Conservation (phyloP, 495 filamentous ascomycete genomes). For the Penicillium paradoxum region DNA sequence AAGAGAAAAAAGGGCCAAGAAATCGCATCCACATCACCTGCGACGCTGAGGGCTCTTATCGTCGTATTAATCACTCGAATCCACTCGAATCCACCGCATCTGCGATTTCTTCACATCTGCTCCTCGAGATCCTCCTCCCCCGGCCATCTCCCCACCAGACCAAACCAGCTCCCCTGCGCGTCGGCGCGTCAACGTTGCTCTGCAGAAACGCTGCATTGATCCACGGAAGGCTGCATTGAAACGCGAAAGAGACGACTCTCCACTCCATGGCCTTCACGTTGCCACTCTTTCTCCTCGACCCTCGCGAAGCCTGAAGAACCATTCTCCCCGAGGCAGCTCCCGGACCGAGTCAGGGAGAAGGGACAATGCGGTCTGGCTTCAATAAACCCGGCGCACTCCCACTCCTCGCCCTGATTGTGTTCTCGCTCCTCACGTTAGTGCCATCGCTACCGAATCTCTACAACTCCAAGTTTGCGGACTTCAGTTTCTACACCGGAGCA, state of each 20-base stretch:
- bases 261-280: slow-evolving; percentile 18
- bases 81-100: background rate
- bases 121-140: background rate
- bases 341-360: slow-evolving; percentile 10
- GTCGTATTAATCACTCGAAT: background rate
- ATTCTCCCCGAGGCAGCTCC: background rate
- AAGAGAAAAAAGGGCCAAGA: slow-evolving; percentile 12
- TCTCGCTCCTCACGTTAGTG: slow-evolving; percentile 35
- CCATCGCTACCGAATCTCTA: slow-evolving; percentile 33
- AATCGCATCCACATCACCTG: background rate
- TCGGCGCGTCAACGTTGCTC: slow-evolving; percentile 7
- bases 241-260: background rate
- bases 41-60: slow-evolving; percentile 3
- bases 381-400: slow-evolving; percentile 38
- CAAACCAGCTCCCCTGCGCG: background rate
- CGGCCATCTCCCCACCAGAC: background rate
- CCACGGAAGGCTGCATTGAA: background rate
- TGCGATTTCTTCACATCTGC: background rate
- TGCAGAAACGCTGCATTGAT: slow-evolving; percentile 3
- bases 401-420: slow-evolving; percentile 35
- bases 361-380: slow-evolving; percentile 40
- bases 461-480: slow-evolving; percentile 29
- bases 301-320: slow-evolving; percentile 1
- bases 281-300: slow-evolving; percentile 1
- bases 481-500: slow-evolving; percentile 20